Evolutionary conservation across 1,139 yeast genomes (phyloP).

Genomic region (Pneumocystis oryctolagi): DNA sequence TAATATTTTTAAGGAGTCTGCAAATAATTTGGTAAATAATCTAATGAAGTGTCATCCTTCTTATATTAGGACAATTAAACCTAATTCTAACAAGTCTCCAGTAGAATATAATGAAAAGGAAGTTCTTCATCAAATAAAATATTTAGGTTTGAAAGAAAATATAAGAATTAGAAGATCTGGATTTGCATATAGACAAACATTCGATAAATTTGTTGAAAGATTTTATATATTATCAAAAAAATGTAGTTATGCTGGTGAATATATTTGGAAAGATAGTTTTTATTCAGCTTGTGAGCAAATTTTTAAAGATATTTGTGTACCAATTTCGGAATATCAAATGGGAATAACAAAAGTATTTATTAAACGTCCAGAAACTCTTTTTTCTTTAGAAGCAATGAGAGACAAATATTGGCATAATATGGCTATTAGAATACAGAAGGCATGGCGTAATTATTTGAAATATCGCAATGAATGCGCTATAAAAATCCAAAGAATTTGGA

Average conservation of each 20-base stretch:
- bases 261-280: conserved; percentile 84
- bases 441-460: conserved; percentile 76
- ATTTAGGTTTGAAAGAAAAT: conserved; percentile 89
- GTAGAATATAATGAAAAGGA: conserved; percentile 77
- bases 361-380: conserved; percentile 91
- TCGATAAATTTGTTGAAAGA: conserved; percentile 93
- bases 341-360: conserved; percentile 93
- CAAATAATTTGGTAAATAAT: conserved; percentile 79
- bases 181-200: conserved; percentile 93
- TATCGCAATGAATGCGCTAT: conserved; percentile 79
- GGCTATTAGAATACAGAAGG: conserved; percentile 96
- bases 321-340: conserved; percentile 68
- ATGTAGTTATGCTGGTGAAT: conserved; percentile 97
- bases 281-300: conserved; percentile 68
- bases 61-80: conserved; percentile 93
- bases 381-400: conserved; percentile 90
- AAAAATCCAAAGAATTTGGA: conserved; percentile 71
- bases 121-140: conserved; percentile 89
- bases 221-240: conserved; percentile 75
- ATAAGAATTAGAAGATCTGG: conserved; percentile 98
- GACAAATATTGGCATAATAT: conserved; percentile 96
- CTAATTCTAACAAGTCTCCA: conserved; percentile 86
- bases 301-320: conserved; percentile 65
- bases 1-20: conserved; percentile 35
- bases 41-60: conserved; percentile 84